phyloP scores from a whole-genome alignment of 768 basidiomycete genomes.

The Pleurotus ostreatus region DNA sequence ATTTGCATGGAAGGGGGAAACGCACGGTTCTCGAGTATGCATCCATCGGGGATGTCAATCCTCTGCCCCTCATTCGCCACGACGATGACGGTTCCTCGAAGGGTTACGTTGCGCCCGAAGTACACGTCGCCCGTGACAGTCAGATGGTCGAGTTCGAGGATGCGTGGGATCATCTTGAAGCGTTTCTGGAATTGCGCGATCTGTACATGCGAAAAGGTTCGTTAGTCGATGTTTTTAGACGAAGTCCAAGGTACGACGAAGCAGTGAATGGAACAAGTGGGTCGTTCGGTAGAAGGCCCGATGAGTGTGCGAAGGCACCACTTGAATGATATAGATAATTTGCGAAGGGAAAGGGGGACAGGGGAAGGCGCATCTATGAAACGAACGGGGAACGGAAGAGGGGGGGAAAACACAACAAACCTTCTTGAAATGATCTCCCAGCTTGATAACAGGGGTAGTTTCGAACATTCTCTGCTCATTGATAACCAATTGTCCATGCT shows the following conservation, averaged over 20 bases:
- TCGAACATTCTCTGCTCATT: slow-evolving; percentile 80
- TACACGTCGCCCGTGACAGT: slow-evolving; percentile 90
- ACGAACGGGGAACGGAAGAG: not conserved
- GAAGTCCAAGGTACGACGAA: not conserved
- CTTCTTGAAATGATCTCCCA: slow-evolving; percentile 97
- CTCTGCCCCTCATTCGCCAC: slow-evolving; percentile 80
- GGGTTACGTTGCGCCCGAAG: slow-evolving; percentile 83
- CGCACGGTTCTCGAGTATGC: slow-evolving; percentile 69
- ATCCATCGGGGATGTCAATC: slow-evolving; percentile 82
- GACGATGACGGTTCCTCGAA: slow-evolving; percentile 87
- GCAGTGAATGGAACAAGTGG: not conserved
- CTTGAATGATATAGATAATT: too few relatives aligned
- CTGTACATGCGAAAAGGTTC: slow-evolving; percentile 26
- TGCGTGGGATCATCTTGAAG: slow-evolving; percentile 91
- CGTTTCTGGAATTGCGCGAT: slow-evolving; percentile 90
- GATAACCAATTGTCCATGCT: slow-evolving; percentile 86
- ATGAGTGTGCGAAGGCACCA: too few relatives aligned
- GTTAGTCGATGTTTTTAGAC: not conserved
- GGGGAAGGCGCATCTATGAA: not conserved
- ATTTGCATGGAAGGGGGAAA: slow-evolving; percentile 7
- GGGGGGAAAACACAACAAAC: slow-evolving; percentile 29
- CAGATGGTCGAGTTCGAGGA: slow-evolving; percentile 90
- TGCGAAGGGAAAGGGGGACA: not conserved
- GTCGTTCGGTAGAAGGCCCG: too few relatives aligned
- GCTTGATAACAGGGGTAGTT: slow-evolving; percentile 92